Evolutionary conservation across 352 stramenopile species (phyloP).

Genomic region (Globisporangium mamillatum): DNA sequence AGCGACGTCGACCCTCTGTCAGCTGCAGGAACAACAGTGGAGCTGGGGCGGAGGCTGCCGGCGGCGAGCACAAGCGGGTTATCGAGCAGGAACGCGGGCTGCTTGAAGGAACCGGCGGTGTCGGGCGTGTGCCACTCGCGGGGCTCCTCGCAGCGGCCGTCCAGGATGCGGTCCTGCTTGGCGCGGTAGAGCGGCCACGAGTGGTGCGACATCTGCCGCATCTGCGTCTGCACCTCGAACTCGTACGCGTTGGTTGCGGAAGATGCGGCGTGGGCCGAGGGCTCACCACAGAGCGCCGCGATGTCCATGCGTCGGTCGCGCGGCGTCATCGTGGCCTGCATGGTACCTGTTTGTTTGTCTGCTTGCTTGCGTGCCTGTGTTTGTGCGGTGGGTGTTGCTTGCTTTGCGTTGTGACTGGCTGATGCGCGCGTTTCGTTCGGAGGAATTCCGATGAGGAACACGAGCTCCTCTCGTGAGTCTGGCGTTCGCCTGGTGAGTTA

Average conservation of each 20-base stretch:
- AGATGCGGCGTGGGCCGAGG: neutral
- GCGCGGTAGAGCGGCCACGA: constrained; percentile 14
- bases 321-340: neutral
- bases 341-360: constrained; percentile 1
- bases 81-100: constrained; percentile 6
- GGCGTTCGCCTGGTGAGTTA: neutral
- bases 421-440: neutral
- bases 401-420: constrained; percentile 8
- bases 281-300: constrained; percentile 9
- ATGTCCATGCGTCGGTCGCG: constrained; percentile 20
- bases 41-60: neutral
- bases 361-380: neutral
- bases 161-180: constrained; percentile 16
- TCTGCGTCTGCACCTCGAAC: constrained; percentile 9
- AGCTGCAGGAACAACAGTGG: no score
- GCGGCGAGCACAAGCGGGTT: constrained; percentile 5
- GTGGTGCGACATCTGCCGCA: constrained; percentile 15
- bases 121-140: constrained; percentile 28
- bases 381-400: neutral
- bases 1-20: neutral
- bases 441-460: constrained; percentile 9
- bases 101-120: constrained; percentile 13
- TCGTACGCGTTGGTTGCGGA: neutral
- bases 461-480: neutral
- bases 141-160: constrained; percentile 23